Evolutionary conservation across 2,329 filamentous ascomycete species (phyloP).

Genomic region (Trichoderma polysporum): DNA sequence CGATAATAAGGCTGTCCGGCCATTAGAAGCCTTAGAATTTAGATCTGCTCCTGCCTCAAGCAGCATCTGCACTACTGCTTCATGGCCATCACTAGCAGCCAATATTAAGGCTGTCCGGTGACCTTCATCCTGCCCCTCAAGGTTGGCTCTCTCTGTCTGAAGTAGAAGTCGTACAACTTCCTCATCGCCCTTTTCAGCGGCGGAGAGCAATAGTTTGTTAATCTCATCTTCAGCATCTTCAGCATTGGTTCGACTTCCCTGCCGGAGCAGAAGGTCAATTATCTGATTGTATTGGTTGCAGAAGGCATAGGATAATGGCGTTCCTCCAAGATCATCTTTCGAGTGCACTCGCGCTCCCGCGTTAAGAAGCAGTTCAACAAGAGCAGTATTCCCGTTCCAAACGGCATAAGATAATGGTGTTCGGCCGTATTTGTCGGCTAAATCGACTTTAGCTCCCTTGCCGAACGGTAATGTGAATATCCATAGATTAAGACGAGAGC

Average conservation of each 20-base stretch:
- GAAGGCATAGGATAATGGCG: not conserved
- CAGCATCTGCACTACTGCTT: not conserved
- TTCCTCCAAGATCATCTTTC: not conserved
- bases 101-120: not conserved
- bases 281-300: not conserved
- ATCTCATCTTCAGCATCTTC: not conserved
- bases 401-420: not conserved
- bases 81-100: not conserved
- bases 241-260: not conserved
- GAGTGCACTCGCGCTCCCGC: not conserved
- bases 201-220: not conserved
- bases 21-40: not conserved
- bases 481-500: too few relatives aligned
- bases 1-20: not conserved
- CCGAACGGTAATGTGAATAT: not conserved
- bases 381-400: not conserved
- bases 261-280: not conserved
- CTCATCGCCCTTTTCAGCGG: constrained; percentile 1
- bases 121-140: not conserved
- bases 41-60: not conserved
- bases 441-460: not conserved
- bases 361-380: not conserved
- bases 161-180: constrained; percentile 2
- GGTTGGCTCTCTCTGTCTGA: not conserved
- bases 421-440: not conserved